phyloP scores from a whole-genome alignment of 768 basidiomycete genomes.

The Atractiella rhizophila region DNA sequence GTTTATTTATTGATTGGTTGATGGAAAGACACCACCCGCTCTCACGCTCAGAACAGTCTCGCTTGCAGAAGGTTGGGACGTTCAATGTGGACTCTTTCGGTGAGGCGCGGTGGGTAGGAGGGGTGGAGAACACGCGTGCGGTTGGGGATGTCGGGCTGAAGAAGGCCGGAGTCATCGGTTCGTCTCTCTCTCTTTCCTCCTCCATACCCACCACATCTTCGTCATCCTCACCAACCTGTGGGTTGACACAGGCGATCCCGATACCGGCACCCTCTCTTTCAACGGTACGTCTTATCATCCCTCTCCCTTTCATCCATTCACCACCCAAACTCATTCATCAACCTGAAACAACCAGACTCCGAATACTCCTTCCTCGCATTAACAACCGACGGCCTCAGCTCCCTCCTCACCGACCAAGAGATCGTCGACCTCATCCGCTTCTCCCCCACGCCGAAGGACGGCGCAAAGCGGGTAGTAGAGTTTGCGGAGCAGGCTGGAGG shows the following conservation, averaged over 20 bases:
- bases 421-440: slow-evolving; percentile 65
- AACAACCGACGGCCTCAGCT: slow-evolving; percentile 82
- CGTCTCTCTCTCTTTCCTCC: too few relatives aligned
- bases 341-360: slow-evolving; percentile 28
- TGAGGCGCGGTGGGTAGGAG: slow-evolving; percentile 94
- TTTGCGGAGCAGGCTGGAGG: slow-evolving; percentile 47
- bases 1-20: too few relatives aligned
- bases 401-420: slow-evolving; percentile 75
- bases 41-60: too few relatives aligned
- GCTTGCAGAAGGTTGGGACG: too few relatives aligned
- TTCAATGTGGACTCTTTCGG: slow-evolving; percentile 91
- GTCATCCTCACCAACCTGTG: background rate
- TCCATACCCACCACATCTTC: background rate
- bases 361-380: slow-evolving; percentile 70
- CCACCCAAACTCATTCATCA: background rate
- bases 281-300: background rate
- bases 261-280: too few relatives aligned
- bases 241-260: background rate
- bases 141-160: too few relatives aligned
- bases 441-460: slow-evolving; percentile 40
- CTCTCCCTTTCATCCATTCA: background rate
- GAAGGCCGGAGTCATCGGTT: too few relatives aligned
- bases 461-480: slow-evolving; percentile 55
- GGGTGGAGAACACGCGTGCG: too few relatives aligned
- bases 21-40: too few relatives aligned